Evolutionary conservation across 2,329 filamentous ascomycete species (phyloP).

Genomic region (Sphaerulina musiva): DNA sequence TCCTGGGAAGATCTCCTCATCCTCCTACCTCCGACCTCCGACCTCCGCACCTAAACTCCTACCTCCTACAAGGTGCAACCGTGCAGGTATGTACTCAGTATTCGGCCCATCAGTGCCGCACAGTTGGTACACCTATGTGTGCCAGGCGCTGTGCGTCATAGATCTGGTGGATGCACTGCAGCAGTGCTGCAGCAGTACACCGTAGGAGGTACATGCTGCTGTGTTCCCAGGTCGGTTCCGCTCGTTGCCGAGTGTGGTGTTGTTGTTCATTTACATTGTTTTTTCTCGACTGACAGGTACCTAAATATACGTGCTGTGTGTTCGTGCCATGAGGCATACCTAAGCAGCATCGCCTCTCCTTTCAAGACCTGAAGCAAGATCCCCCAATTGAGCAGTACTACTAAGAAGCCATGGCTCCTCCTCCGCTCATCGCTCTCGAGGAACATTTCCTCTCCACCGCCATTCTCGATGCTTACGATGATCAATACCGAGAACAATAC

Average conservation of each 20-base stretch:
- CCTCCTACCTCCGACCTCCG: too few relatives aligned
- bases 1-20: too few relatives aligned
- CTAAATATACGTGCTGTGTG: not conserved
- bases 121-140: not conserved
- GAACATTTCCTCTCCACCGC: slow-evolving; percentile 35
- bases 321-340: not conserved
- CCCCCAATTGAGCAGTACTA: not conserved
- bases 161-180: slow-evolving; percentile 2
- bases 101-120: slow-evolving; percentile 7
- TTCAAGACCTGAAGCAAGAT: not conserved
- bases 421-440: slow-evolving; percentile 34
- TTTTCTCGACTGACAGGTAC: not conserved
- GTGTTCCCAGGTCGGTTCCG: slow-evolving; percentile 6
- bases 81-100: not conserved
- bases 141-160: not conserved
- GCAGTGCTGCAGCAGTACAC: not conserved
- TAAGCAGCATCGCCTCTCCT: not conserved
- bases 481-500: slow-evolving; percentile 30
- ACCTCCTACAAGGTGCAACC: too few relatives aligned
- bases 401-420: slow-evolving; percentile 26
- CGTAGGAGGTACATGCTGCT: not conserved
- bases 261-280: not conserved
- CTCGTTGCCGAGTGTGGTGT: slow-evolving; percentile 3
- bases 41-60: not conserved
- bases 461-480: slow-evolving; percentile 29